These are phyloP conservation scores for Debaryomyces psychrophilus DNA, from an alignment of 1,139 yeast species.

Conservation along the genomic window DNA sequence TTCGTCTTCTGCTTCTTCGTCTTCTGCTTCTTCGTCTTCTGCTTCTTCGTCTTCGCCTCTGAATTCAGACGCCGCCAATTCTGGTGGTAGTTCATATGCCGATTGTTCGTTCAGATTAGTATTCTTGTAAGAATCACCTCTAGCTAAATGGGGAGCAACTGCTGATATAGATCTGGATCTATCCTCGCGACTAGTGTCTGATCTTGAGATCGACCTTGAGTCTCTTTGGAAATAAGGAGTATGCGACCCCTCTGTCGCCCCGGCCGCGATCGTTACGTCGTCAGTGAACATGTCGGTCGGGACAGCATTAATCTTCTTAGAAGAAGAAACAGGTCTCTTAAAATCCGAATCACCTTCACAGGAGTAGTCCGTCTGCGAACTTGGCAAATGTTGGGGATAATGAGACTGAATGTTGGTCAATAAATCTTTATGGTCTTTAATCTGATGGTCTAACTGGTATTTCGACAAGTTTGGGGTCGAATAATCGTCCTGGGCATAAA, in stretches of 20 bases:
- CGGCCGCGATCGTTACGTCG: slow-evolving; percentile 1
- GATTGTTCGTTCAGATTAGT: slow-evolving; percentile 44
- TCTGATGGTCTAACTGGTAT: slow-evolving; percentile 47
- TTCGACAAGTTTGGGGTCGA: slow-evolving; percentile 54
- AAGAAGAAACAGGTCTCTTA: slow-evolving; percentile 7
- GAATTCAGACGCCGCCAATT: slow-evolving; percentile 24
- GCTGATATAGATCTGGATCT: slow-evolving; percentile 35
- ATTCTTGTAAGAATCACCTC: slow-evolving; percentile 67
- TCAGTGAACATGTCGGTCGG: background rate
- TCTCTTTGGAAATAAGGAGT: slow-evolving; percentile 52
- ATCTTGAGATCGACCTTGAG: slow-evolving; percentile 29
- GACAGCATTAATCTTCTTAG: background rate
- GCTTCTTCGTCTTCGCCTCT: slow-evolving; percentile 8
- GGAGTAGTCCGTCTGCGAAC: slow-evolving; percentile 7
- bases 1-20: slow-evolving; percentile 19
- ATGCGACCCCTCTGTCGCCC: slow-evolving; percentile 29
- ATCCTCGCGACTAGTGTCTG: slow-evolving; percentile 24
- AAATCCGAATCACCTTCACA: slow-evolving; percentile 4
- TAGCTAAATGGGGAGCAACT: slow-evolving; percentile 58
- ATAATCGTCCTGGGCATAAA: slow-evolving; percentile 34
- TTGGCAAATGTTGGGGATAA: slow-evolving; percentile 45
- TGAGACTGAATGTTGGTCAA: slow-evolving; percentile 39
- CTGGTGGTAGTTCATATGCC: slow-evolving; percentile 50
- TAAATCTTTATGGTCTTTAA: slow-evolving; percentile 41
- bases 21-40: slow-evolving; percentile 8